Base-by-base conservation (phyloP, 495 filamentous ascomycete genomes). In the Paragyromitra xinjiangensis region DNA sequence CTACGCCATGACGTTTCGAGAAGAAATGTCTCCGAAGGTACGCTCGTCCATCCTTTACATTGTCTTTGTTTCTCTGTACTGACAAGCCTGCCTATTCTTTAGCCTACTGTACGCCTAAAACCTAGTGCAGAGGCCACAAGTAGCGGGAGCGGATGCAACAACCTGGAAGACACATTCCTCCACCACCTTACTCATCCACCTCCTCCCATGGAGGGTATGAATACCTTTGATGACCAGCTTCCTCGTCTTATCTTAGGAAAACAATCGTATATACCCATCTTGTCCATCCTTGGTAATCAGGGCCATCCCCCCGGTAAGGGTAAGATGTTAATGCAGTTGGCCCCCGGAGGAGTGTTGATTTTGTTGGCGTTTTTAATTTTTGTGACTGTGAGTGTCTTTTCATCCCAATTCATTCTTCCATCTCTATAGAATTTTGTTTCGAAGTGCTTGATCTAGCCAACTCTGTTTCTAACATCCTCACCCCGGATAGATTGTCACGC, bases 351-450 rank as follows among this genome's bases (percentile, higher is more conserved):
- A 45, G 14, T 58, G 11, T 53, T 55, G 5, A n/a, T 61, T 73
- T 66, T 77, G 14, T 65, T 55, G 67, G 48, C 50, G 16, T 9
- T 72, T 58, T 58, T 48, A 22, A 65, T 16, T 37, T 50, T 29
- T 58, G 58, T 63, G 51, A 61, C 53, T 22, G 74, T 77, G 39
- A 61, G 73, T 61, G 26, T 55, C 37, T 42, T 37, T 9, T 42
- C 0, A n/a, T 14, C 8, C 11, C 34, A 1, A n/a, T 11, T 3
- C 12, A 7, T n/a, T 26, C 16, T 19, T 7, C 16, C 8, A 12
- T 29, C 14, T 19, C 44, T 5, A 3, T 16, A 6, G 5, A 24
- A 65, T 6, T 45, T 12, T 45, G 16, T 37, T 66, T 55, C 26
- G 16, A 11, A 6, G 39, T 12, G 0, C 34, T 42, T 42, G 37